Evolutionary conservation across 2,329 filamentous ascomycete genomes (phyloP).

Genomic region (Stemphylium beticola): DNA sequence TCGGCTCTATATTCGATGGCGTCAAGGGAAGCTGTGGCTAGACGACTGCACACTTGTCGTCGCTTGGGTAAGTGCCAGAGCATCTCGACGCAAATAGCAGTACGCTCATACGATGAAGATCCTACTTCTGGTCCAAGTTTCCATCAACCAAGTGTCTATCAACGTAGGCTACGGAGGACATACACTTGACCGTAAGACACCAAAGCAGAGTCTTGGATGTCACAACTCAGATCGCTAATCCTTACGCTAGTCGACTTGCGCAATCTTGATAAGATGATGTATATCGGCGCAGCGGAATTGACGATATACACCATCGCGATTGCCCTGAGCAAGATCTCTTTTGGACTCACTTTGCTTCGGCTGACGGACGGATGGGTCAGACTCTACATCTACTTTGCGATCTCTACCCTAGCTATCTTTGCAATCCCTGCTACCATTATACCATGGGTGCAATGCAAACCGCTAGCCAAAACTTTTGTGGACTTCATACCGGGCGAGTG

Average conservation of each 20-base stretch:
- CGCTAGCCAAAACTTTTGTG: conserved; percentile 16
- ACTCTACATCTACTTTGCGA: conserved; percentile 15
- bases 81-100: not conserved
- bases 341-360: conserved; percentile 19
- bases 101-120: conserved; percentile 9
- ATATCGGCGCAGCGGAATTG: conserved; percentile 16
- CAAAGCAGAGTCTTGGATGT: conserved; percentile 1
- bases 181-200: conserved; percentile 14
- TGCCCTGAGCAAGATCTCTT: conserved; percentile 23
- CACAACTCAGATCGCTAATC: conserved; percentile 1
- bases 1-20: conserved; percentile 16
- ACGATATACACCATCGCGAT: conserved; percentile 17
- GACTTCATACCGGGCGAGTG: conserved; percentile 17
- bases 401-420: conserved; percentile 12
- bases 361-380: conserved; percentile 17
- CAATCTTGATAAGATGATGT: conserved; percentile 12
- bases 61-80: conserved; percentile 16
- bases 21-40: conserved; percentile 20
- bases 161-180: conserved; percentile 20
- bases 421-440: conserved; percentile 14
- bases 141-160: conserved; percentile 20
- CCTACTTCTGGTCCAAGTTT: conserved; percentile 16
- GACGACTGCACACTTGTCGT: conserved; percentile 15
- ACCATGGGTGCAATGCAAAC: conserved; percentile 18
- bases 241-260: conserved; percentile 8